Evolutionary conservation across 768 basidiomycete species (phyloP).

Genomic region (Russula olivacea): DNA sequence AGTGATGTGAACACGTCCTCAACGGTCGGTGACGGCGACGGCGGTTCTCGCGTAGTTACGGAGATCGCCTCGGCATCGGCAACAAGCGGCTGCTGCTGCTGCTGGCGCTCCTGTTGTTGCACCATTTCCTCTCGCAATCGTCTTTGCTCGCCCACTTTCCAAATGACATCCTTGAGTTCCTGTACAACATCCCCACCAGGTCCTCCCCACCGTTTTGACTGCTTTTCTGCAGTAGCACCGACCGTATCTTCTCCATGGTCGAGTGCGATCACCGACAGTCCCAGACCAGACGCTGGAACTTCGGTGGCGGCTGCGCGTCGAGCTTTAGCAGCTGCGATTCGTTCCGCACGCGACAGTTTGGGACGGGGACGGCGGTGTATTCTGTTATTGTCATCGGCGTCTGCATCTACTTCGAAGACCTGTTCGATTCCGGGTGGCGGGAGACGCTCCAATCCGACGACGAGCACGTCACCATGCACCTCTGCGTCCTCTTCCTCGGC

Average conservation of each 20-base stretch:
- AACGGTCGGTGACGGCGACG: neutral
- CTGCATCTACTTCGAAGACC: conserved; percentile 72
- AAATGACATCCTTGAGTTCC: conserved; percentile 81
- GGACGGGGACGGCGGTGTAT: conserved; percentile 49
- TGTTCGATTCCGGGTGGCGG: conserved; percentile 69
- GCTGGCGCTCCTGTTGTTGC: conserved; percentile 22
- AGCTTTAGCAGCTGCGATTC: conserved; percentile 55
- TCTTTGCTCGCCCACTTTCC: conserved; percentile 73
- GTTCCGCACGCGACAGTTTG: conserved; percentile 67
- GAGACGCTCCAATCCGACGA: conserved; percentile 47
- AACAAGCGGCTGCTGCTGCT: no score
- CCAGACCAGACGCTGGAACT: neutral
- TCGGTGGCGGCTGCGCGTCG: conserved; percentile 37
- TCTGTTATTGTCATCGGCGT: conserved; percentile 19
- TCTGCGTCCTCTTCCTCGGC: conserved; percentile 26
- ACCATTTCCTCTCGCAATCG: conserved; percentile 30
- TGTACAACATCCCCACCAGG: conserved; percentile 76
- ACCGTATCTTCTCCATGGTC: conserved; percentile 15
- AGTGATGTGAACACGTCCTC: conserved; percentile 14
- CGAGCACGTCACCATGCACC: conserved; percentile 44
- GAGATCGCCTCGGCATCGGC: neutral
- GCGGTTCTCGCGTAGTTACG: neutral
- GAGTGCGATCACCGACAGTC: neutral
- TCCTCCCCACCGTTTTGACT: conserved; percentile 49
- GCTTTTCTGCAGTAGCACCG: conserved; percentile 1